Base-by-base conservation (phyloP, 208 protist species). In the Leishmania guyanensis region DNA sequence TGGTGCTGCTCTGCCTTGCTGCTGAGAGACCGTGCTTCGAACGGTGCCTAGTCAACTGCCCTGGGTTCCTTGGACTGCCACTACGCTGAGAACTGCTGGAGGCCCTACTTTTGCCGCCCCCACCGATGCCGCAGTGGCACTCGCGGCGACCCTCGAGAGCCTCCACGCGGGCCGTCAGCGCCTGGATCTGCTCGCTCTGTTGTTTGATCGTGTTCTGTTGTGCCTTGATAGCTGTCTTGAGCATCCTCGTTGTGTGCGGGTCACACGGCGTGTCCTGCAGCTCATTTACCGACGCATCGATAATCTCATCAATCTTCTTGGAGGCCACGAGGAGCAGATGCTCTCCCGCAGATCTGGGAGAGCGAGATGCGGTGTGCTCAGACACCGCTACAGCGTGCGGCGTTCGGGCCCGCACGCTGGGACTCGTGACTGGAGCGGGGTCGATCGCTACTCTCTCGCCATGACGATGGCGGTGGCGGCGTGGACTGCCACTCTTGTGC, bases 111-210 rank as follows among this genome's bases (percentile, higher is more conserved):
- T 46, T 76, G 43, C 8, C 9, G 6, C 43, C 48, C 17, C 22
- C 53, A 51, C 14, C 69, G 43, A 20, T 64, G 46, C 71, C 77
- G 76, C 89, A 90, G 77, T 71, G 60, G 77, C 91, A 92, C 80
- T 92, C 88, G 2, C 75, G 70, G 36, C 88, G 87, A 26, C 54
- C 69, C 89, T 97, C 93, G 33, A 97, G 75, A 46, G 82, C 86
- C 62, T 84, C 84, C 22, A 97, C 81, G 54, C 93, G 93, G 5
- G 70, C 60, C n/a, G 84, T 79, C 60, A 94, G 70, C 2, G 33
- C 65, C 68, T 79, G 76, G 26, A 90, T 84, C 75, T 86, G 85
- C 65, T 66, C 51, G 33, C 81, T 72, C 64, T 90, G 82, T 43
- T 79, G 81, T 69, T 84, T 60, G 43, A 89, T 78, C 54, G 86